Conservation (phyloP, 1,139 yeast genomes). For the Saccharomyces hybrid region DNA sequence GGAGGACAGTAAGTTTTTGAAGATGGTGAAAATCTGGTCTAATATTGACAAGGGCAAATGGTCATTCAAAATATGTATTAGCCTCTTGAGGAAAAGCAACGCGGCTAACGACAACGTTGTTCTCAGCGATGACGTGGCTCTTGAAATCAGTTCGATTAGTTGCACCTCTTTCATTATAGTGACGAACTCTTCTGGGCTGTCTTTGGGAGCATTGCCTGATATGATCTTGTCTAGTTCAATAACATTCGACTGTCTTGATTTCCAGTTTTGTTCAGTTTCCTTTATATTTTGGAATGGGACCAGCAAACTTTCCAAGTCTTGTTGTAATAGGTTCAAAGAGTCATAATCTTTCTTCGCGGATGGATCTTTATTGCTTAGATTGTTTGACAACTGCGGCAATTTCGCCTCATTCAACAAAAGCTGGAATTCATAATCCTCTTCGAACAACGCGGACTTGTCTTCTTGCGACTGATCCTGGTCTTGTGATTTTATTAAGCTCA, state of each 20-base stretch:
- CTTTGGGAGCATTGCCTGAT: slow-evolving; percentile 46
- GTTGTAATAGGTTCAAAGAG: slow-evolving; percentile 33
- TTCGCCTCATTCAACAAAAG: slow-evolving; percentile 10
- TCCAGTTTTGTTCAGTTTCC: slow-evolving; percentile 90
- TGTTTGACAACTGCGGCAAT: slow-evolving; percentile 9
- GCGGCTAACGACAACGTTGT: slow-evolving; percentile 75
- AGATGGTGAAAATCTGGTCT: slow-evolving; percentile 51
- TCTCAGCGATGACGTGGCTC: slow-evolving; percentile 65
- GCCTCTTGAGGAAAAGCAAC: slow-evolving; percentile 72
- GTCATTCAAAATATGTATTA: slow-evolving; percentile 43
- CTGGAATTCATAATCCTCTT: slow-evolving; percentile 10
- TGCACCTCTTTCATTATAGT: slow-evolving; percentile 26
- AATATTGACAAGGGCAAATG: slow-evolving; percentile 49
- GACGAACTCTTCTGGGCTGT: slow-evolving; percentile 40
- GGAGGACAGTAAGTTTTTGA: slow-evolving; percentile 60
- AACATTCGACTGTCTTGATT: slow-evolving; percentile 56
- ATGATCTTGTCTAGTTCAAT: slow-evolving; percentile 50
- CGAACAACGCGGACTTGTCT: slow-evolving; percentile 6
- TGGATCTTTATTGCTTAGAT: slow-evolving; percentile 4
- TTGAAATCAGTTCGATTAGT: slow-evolving; percentile 55
- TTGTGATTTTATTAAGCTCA: neutral
- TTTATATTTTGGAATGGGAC: slow-evolving; percentile 52
- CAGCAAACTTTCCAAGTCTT: slow-evolving; percentile 35
- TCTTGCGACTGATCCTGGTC: neutral
- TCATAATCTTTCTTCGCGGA: slow-evolving; percentile 18